Percentiles rank a stretch among this genome's conserved stretches.
These are phyloP conservation scores for Linnemannia schmuckeri DNA, from an alignment of 192 early-diverging fungal genomes.

Conservation along the genomic window DNA sequence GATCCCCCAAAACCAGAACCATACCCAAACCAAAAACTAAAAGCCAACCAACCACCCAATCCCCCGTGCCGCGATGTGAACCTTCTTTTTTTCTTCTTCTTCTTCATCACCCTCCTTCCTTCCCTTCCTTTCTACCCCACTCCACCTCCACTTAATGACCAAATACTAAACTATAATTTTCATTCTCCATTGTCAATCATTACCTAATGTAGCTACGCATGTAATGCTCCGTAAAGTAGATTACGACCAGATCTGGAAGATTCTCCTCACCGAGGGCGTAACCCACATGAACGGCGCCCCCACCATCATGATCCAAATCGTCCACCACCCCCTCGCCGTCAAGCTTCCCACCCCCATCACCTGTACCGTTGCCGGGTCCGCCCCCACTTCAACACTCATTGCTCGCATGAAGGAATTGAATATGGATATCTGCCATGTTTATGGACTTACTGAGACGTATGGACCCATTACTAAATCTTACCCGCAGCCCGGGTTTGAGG, in stretches of 20 bases:
- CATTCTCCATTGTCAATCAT: not conserved
- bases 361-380: conserved; percentile 63
- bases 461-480: conserved; percentile 63
- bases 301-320: conserved; percentile 69
- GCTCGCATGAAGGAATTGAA: conserved; percentile 62
- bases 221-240: conserved; percentile 69
- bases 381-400: conserved; percentile 65
- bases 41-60: not conserved
- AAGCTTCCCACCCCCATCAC: conserved; percentile 50
- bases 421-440: conserved; percentile 69
- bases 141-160: conserved; percentile 5
- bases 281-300: conserved; percentile 72
- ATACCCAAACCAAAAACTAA: too few relatives aligned
- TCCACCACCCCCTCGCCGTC: conserved; percentile 59
- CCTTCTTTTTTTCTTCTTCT: not conserved
- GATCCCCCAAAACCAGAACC: not conserved
- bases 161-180: not conserved
- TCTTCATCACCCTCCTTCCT: not conserved
- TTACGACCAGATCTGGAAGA: conserved; percentile 67
- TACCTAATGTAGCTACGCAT: conserved; percentile 47
- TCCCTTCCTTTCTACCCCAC: conserved; percentile 38
- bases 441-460: conserved; percentile 74
- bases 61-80: not conserved
- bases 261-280: conserved; percentile 58
- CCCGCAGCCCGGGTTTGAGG: conserved; percentile 41